Percentiles rank a stretch among this genome's conserved stretches.
These are phyloP conservation scores for Aspergillus jensenii DNA, from an alignment of 2,329 filamentous ascomycete genomes.

Conservation along the genomic window DNA sequence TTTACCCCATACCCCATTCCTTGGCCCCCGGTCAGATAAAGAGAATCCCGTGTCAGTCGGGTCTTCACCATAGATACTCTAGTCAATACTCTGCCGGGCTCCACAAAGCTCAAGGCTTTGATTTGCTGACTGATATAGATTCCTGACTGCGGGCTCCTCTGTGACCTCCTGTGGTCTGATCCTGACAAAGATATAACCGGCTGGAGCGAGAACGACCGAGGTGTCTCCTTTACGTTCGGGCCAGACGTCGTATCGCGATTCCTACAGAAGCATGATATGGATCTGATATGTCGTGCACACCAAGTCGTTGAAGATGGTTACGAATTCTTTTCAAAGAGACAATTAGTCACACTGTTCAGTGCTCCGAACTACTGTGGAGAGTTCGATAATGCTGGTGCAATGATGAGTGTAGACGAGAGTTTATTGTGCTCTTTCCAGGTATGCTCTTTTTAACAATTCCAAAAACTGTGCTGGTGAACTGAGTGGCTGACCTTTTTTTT, in stretches of 20 bases:
- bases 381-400: slow-evolving; percentile 98
- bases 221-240: slow-evolving; percentile 97
- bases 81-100: slow-evolving; percentile 22
- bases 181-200: slow-evolving; percentile 99
- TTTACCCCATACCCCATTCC: neutral
- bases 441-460: slow-evolving; percentile 23
- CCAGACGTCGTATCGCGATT: slow-evolving; percentile 97
- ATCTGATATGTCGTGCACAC: slow-evolving; percentile 96
- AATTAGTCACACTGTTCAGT: slow-evolving; percentile 95
- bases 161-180: slow-evolving; percentile 97
- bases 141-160: slow-evolving; percentile 94
- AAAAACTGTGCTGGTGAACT: neutral
- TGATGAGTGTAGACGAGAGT: slow-evolving; percentile 99
- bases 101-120: slow-evolving; percentile 33
- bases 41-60: neutral
- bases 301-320: slow-evolving; percentile 99
- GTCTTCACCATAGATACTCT: slow-evolving; percentile 2
- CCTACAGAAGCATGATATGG: slow-evolving; percentile 99
- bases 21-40: neutral
- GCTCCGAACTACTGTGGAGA: slow-evolving; percentile 99
- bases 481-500: slow-evolving; percentile 15
- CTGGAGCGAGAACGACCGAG: slow-evolving; percentile 98
- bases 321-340: slow-evolving; percentile 98
- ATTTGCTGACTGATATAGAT: slow-evolving; percentile 64
- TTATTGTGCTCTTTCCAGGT: slow-evolving; percentile 99